Percentiles rank a stretch among this genome's conserved stretches.
These are phyloP conservation scores for Pythium insidiosum DNA, from an alignment of 352 stramenopile genomes.

Conservation along the genomic window DNA sequence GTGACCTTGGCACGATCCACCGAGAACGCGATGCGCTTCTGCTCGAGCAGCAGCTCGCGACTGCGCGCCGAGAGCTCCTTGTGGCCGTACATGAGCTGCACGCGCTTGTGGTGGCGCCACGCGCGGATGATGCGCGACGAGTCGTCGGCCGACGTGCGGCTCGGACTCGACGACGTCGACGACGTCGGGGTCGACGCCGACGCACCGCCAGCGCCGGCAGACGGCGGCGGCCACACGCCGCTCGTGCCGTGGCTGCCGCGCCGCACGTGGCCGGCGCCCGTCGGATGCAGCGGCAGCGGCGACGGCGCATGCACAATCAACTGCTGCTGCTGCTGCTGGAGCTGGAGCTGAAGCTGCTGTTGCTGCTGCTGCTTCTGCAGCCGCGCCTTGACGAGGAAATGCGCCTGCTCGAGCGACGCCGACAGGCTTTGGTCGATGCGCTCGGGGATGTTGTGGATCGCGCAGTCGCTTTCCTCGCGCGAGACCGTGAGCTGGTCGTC, in stretches of 20 bases:
- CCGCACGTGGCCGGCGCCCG: constrained; percentile 10
- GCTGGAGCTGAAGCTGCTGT: constrained; percentile 1
- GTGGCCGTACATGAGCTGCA: constrained; percentile 84
- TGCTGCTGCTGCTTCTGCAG: constrained; percentile 18
- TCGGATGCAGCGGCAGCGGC: too few species aligned
- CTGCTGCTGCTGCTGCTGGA: too few species aligned
- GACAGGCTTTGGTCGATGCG: constrained; percentile 72
- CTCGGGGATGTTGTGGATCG: constrained; percentile 84
- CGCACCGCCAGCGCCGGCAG: not conserved
- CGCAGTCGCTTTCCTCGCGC: constrained; percentile 74
- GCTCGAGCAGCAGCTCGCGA: constrained; percentile 77
- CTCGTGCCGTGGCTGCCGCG: too few species aligned
- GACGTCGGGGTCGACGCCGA: constrained; percentile 10
- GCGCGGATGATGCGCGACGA: constrained; percentile 73
- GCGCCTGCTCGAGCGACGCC: constrained; percentile 63
- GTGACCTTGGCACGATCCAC: constrained; percentile 76
- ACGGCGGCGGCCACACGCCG: not conserved
- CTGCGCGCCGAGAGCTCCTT: constrained; percentile 74
- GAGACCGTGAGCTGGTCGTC: constrained; percentile 71
- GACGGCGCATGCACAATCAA: too few species aligned
- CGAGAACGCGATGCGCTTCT: constrained; percentile 83
- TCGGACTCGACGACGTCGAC: constrained; percentile 39
- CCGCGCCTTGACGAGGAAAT: constrained; percentile 69
- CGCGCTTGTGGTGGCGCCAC: constrained; percentile 81
- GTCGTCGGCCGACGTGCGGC: constrained; percentile 54